A percentile compares a stretch with the other conserved stretches of the same genome.
These are phyloP conservation scores for Fusarium multiceps DNA, from an alignment of 2,329 filamentous ascomycete species.

Conservation along the genomic window DNA sequence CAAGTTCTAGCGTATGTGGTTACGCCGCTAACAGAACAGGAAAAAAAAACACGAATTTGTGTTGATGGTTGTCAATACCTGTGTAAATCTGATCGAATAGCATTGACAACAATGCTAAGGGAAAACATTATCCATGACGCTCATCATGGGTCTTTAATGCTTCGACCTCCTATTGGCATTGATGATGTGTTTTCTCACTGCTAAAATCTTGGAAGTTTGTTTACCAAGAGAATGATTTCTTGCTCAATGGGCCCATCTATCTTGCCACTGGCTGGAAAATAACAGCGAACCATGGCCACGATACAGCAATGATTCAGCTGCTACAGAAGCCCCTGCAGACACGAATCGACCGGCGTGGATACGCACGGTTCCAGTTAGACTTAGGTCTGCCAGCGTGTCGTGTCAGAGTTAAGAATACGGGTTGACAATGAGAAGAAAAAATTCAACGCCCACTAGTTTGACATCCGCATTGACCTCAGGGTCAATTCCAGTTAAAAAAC, in stretches of 20 bases:
- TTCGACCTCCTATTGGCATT: neutral
- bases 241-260: slow-evolving; percentile 6
- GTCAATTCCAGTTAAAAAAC: neutral
- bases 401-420: slow-evolving; percentile 4
- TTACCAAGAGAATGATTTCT: neutral
- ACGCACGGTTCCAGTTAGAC: slow-evolving; percentile 8
- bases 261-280: slow-evolving; percentile 25
- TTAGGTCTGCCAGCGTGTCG: slow-evolving; percentile 12
- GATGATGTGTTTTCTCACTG: neutral
- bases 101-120: neutral
- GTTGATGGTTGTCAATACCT: neutral
- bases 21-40: slow-evolving; percentile 16
- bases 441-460: slow-evolving; percentile 12
- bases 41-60: slow-evolving; percentile 7
- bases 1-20: slow-evolving; percentile 29
- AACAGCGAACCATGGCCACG: slow-evolving; percentile 5
- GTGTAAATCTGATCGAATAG: neutral
- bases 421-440: neutral
- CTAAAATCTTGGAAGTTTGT: neutral
- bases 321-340: slow-evolving; percentile 6
- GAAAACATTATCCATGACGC: slow-evolving; percentile 2
- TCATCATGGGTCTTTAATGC: neutral
- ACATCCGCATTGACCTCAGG: slow-evolving; percentile 11
- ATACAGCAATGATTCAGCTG: neutral
- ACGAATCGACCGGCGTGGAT: slow-evolving; percentile 2